A percentile compares a stretch with the other conserved stretches of the same genome.
Conservation (phyloP, 2,329 filamentous ascomycete genomes). For the Xylariaceae sp. region DNA sequence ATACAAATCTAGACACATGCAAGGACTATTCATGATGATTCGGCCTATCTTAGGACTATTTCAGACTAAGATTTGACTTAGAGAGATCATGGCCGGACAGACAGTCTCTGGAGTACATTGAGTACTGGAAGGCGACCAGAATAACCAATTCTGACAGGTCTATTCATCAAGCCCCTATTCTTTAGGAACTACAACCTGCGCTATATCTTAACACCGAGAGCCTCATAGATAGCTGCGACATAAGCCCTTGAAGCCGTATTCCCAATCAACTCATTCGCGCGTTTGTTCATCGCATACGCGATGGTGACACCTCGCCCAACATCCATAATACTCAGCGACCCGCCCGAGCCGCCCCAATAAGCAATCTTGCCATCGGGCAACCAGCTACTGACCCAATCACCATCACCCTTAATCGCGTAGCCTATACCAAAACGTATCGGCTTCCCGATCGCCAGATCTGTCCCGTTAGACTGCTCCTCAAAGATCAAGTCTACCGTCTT, state of each 20-base stretch:
- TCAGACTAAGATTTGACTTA: no score
- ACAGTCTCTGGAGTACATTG: slow-evolving; percentile 4
- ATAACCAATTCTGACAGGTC: neutral
- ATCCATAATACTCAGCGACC: slow-evolving; percentile 25
- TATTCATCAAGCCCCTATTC: neutral
- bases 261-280: slow-evolving; percentile 12
- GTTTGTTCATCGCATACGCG: slow-evolving; percentile 23
- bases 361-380: slow-evolving; percentile 31
- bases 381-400: slow-evolving; percentile 23
- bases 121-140: no score
- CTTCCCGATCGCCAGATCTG: slow-evolving; percentile 36
- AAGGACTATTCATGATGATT: no score
- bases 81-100: slow-evolving; percentile 7
- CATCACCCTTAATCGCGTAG: slow-evolving; percentile 32
- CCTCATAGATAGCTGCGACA: slow-evolving; percentile 20
- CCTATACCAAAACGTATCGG: slow-evolving; percentile 41
- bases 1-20: no score
- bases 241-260: slow-evolving; percentile 19
- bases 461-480: slow-evolving; percentile 38
- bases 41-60: no score
- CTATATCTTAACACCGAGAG: slow-evolving; percentile 17
- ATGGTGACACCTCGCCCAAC: slow-evolving; percentile 20
- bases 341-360: slow-evolving; percentile 24
- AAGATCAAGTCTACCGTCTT: slow-evolving; percentile 42
- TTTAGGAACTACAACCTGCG: no score